Base-by-base conservation (phyloP, 2,329 filamentous ascomycete genomes). In the Clathrospora elynae region DNA sequence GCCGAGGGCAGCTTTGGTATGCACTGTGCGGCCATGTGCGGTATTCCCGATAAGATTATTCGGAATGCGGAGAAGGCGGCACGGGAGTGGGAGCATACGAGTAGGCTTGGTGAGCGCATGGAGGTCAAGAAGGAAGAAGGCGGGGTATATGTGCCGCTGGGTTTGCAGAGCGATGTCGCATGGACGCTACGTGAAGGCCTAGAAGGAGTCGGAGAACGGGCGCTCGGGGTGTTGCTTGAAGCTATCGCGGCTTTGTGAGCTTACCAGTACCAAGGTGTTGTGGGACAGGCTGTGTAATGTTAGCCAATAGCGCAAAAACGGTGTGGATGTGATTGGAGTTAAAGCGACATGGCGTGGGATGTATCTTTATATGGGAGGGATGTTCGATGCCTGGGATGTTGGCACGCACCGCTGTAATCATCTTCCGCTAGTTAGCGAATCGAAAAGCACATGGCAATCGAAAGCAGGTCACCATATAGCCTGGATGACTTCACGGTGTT, bases 21-120 rank as follows among this genome's bases (percentile, higher is more conserved):
- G 93, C 93, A 99, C 70, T 99, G 93, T 66, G 93, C 93, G 1
- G 86, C 90, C 47, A 99, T 99, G 93, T 99, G 93, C 61, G 93
- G 93, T 1, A 97, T 99, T 52, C 83, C 90, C 0, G 76, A 77
- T 30, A 85, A 85, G 41, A 84, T 99, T 11, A 90, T 99, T 49
- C 85, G 91, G 64, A 77, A 87, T 14, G 93, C 93, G 0, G 93
- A 99, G 71, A 82, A 85, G 14, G 93, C 93, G 5, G 93, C 93
- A 1, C 84, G 79, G 57, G 88, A 90, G 61, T 97, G 93, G 90
- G 93, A 99, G 73, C 90, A 96, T 70, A 97, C 93, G 0, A 92
- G 88, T 57, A 79, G 90, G 13, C 78, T 97, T 50, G 93, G 90
- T 71, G 90, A 96, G 70, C 91, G 87, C 46, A 75, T 96, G 47